Evolutionary conservation across 2,329 filamentous ascomycete genomes (phyloP).

Genomic region (Scedosporium apiospermum): DNA sequence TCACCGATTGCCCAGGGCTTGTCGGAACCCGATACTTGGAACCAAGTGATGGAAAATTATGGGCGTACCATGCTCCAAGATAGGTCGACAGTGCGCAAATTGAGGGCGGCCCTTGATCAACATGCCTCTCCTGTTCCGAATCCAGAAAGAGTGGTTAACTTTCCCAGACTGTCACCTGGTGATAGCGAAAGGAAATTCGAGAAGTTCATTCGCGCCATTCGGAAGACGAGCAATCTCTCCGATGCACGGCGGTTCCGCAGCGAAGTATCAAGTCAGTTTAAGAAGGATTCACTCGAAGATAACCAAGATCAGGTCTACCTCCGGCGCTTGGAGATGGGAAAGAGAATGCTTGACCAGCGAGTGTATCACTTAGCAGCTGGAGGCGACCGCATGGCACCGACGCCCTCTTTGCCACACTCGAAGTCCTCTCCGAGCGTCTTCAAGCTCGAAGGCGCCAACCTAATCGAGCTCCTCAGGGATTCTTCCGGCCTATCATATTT

Average conservation of each 20-base stretch:
- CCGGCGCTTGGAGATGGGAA: conserved; percentile 83
- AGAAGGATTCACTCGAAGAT: conserved; percentile 69
- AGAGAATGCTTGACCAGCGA: conserved; percentile 80
- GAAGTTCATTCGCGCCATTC: conserved; percentile 81
- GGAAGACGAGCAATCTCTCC: conserved; percentile 81
- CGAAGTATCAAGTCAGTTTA: conserved; percentile 84
- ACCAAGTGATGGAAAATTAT: conserved; percentile 86
- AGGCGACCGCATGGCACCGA: conserved; percentile 25
- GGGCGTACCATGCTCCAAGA: conserved; percentile 85
- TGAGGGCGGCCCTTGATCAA: conserved; percentile 85
- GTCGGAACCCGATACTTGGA: conserved; percentile 93
- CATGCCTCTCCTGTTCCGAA: conserved; percentile 78
- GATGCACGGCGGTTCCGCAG: conserved; percentile 88
- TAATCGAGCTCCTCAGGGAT: conserved; percentile 82
- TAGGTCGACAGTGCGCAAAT: conserved; percentile 83
- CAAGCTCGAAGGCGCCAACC: conserved; percentile 61
- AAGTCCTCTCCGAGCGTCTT: conserved; percentile 35
- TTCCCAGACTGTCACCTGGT: conserved; percentile 69
- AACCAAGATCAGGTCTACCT: conserved; percentile 79
- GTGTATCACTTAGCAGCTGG: conserved; percentile 71
- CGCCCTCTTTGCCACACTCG: conserved; percentile 14
- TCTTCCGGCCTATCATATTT: conserved; percentile 91
- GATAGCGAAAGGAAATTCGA: conserved; percentile 93
- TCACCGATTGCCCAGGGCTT: conserved; percentile 71
- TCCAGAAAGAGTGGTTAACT: conserved; percentile 52